Base-by-base conservation (phyloP, 73 alveolate species). In the Paramecium sonneborni region DNA sequence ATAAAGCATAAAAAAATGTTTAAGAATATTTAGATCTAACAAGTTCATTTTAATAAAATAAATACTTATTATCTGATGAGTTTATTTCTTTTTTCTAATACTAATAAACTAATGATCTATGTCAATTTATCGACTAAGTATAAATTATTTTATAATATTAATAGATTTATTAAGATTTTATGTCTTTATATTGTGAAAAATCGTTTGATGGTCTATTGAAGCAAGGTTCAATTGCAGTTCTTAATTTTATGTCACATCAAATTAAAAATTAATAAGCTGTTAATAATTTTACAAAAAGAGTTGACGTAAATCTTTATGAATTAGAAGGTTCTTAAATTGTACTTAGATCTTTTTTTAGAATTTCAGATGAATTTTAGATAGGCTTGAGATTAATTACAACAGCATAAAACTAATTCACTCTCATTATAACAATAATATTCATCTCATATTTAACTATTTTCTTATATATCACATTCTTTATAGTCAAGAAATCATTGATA, bases 231-330 rank as follows among this genome's bases (percentile, higher is more conserved):
- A 72, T 72, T n/a, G 7, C 86, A 14, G 28, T 14, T 34, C 57
- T 72, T 20, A 72, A 11, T 41, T 72, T 34, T 72, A 72, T 72
- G 35, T 38, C 57, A 9, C 30, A 72, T 72, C 14, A 32, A 72
- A 72, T 72, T 3, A 38, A 9, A 72, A 72, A 0, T 72, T 3
- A 72, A 72, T 72, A 72, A 35, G 86, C 62, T 14, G 6, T 72
- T 37, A 72, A 72, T 38, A 72, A 72, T 72, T 72, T 72, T 38
- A 72, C 86, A 15, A 32, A 72, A 35, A 72, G 86, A 72, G 86
- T 21, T 28, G 86, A 72, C 9, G 86, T 72, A 10, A 12, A 72
- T 34, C 44, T 72, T 34, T 72, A 72, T 72, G 86, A 72, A 37
- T 23, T 38, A 5, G 86, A 72, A 72, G 57, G 86, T 12, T 34